Conservation (phyloP, 2,329 filamentous ascomycete species). For the Colletotrichum chrysophilum region DNA sequence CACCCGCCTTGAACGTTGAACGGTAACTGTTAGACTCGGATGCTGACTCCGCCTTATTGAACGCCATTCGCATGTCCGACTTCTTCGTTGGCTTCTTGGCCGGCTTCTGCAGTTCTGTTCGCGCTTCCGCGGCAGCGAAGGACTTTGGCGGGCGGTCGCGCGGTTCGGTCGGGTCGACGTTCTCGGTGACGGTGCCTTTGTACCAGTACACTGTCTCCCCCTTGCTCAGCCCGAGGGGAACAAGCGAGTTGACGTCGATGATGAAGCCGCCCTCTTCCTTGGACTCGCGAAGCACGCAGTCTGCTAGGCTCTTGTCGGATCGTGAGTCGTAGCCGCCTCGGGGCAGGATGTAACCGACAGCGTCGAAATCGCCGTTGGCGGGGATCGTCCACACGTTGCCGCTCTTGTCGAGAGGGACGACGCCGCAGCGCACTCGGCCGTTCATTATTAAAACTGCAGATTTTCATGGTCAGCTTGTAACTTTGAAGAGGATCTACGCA, state of each 20-base stretch:
- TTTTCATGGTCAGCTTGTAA: no score
- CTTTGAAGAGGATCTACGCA: fast-evolving
- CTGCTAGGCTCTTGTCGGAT: neutral
- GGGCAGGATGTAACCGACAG: neutral
- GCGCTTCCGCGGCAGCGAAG: neutral
- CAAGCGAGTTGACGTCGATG: neutral
- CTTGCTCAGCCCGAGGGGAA: neutral
- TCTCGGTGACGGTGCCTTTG: neutral
- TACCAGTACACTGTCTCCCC: neutral
- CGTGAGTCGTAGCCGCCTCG: neutral
- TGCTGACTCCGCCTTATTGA: neutral
- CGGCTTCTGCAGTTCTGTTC: neutral
- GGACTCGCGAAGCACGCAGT: neutral
- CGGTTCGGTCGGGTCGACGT: neutral
- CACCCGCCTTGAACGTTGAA: neutral
- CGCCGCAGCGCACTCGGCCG: neutral
- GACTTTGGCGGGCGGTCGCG: neutral
- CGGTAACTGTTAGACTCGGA: neutral
- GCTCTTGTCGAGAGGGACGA: neutral
- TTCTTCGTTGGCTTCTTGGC: neutral
- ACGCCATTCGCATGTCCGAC: neutral
- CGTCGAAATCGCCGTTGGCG: neutral
- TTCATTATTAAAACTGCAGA: neutral
- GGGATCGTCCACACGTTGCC: neutral
- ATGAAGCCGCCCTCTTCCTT: neutral